Percentiles rank a stretch among this genome's conserved stretches.
Evolutionary conservation across 2,329 filamentous ascomycete genomes (phyloP).

Genomic region (Calonectria honghensis): DNA sequence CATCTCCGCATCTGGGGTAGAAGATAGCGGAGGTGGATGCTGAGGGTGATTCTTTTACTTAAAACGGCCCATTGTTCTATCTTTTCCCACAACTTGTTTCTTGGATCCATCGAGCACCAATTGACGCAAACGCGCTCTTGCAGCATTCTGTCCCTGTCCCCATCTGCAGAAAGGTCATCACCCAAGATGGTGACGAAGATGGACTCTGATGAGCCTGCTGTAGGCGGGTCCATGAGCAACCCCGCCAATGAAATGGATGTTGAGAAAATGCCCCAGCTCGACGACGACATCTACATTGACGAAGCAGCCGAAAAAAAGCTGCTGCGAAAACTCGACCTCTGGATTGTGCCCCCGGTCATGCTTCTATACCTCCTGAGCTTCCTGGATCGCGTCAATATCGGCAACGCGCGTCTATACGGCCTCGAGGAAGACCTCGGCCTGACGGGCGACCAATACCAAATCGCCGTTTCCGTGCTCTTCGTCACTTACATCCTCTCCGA

Average conservation of each 20-base stretch:
- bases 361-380: conserved; percentile 72
- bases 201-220: conserved; percentile 4
- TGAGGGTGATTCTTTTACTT: conserved; percentile 19
- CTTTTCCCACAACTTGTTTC: not conserved
- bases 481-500: conserved; percentile 63
- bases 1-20: conserved; percentile 36
- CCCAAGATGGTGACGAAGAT: conserved; percentile 47
- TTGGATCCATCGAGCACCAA: not conserved
- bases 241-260: conserved; percentile 46
- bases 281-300: conserved; percentile 56
- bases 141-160: not conserved
- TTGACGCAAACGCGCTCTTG: not conserved
- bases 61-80: conserved; percentile 21
- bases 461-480: conserved; percentile 57
- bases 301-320: conserved; percentile 61
- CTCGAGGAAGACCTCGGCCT: conserved; percentile 77
- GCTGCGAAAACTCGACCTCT: conserved; percentile 76
- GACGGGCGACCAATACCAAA: conserved; percentile 74
- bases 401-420: conserved; percentile 79
- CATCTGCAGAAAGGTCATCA: not conserved
- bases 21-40: conserved; percentile 31
- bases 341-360: conserved; percentile 77
- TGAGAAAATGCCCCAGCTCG: conserved; percentile 42
- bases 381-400: conserved; percentile 60
- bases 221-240: not conserved